phyloP scores from a whole-genome alignment of 2,329 filamentous ascomycete genomes.

The Xylariales sp. region DNA sequence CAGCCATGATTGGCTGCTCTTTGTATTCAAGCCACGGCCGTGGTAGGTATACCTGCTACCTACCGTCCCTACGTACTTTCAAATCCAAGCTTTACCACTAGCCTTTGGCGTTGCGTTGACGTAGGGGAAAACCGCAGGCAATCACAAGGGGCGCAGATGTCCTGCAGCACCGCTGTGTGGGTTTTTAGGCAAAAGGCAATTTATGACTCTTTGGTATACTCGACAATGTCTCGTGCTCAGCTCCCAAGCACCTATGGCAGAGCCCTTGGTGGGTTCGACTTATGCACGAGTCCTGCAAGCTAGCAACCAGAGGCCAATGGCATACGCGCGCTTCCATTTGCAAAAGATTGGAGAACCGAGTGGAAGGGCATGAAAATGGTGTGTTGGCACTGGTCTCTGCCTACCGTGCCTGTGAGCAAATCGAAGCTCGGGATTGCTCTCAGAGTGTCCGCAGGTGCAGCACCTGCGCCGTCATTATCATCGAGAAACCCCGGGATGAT shows the following conservation, averaged over 20 bases:
- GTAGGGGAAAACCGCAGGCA: too few species aligned
- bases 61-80: too few species aligned
- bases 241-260: slow-evolving; percentile 5
- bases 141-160: too few species aligned
- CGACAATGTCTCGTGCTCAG: slow-evolving; percentile 2
- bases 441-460: slow-evolving; percentile 1
- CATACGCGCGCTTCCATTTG: neutral
- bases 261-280: slow-evolving; percentile 1
- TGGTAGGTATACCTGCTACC: too few species aligned
- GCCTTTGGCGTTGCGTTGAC: too few species aligned
- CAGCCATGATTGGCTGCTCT: too few species aligned
- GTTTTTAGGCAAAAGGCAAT: neutral
- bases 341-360: neutral
- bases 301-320: neutral
- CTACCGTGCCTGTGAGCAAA: slow-evolving; percentile 6
- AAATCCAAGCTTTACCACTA: too few species aligned
- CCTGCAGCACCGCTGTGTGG: neutral
- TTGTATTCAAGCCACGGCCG: too few species aligned
- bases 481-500: neutral
- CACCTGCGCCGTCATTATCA: slow-evolving; percentile 3
- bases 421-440: slow-evolving; percentile 5
- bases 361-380: neutral
- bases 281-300: slow-evolving; percentile 5
- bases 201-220: slow-evolving; percentile 2
- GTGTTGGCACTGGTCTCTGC: slow-evolving; percentile 3